Evolutionary conservation across 306 rosid species (phyloP), one percentile per base, ranked within the genome.

Genomic region (Geum urbanum): DNA sequence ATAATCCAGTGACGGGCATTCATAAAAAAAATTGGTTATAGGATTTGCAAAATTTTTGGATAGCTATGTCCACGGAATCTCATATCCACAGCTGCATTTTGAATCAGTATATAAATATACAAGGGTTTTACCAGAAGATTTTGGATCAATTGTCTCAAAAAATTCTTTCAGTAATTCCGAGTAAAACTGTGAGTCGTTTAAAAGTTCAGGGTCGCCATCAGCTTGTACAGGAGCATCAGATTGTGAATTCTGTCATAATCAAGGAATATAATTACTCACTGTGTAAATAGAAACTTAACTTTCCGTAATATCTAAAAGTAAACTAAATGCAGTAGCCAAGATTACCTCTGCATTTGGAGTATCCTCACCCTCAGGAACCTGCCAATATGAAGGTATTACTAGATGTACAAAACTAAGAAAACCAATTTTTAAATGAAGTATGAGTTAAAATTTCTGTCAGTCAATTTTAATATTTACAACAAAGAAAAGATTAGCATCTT

Each of bases 131-230:
- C 94, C 96, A 55, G 86, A 88, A 55, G 97, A 82, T 75, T 84
- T 63, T 37, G 97, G 97, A 72, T 88, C 97, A 76, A 90, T 75
- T 4, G 87, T 83, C 89, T 90, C 96, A 45, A 92, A 86, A 67
- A 88, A 92, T 65, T 90, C 98, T 77, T 86, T 90, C 71, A 90
- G 73, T 72, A 92, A 78, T 51, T 92, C 97, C 88, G 85, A 91
- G 77, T 92, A 92, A 84, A 92, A 92, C 69, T 90, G 96, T 0
- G 90, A 82, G 81, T 92, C 97, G 27, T 92, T 97, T 68, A 92
- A 47, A 47, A 88, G 96, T 79, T 92, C 97, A 12, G 96, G 84
- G 51, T 92, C 96, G 46, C 84, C 90, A 55, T 78, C 90, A 53
- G 53, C 72, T 24, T 24, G 76, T 13, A 48, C 68, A 40, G 24